Base-by-base conservation (phyloP, 2,329 filamentous ascomycete species). In the Ceratocystis lukuohia region DNA sequence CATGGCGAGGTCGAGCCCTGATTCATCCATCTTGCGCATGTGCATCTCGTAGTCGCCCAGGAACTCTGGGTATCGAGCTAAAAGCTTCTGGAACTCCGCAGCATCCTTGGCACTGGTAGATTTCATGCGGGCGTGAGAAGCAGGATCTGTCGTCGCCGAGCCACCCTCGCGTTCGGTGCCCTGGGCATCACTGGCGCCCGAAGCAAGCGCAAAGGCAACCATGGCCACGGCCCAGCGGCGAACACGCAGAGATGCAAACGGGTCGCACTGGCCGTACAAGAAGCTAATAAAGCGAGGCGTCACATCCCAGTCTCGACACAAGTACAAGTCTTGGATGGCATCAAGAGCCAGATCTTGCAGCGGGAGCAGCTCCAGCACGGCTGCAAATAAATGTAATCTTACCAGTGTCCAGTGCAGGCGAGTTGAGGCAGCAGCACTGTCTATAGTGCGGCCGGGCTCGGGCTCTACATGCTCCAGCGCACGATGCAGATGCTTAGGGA, bases 151-250 rank as follows among this genome's bases (percentile, higher is more conserved):
- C 3, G 69, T 65, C 15, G 61, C 48, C 41, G 30, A 37, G 37
- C 28, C 50, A 45, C 73, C 71, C 65, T 73, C 70, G 46, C 76
- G 73, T 10, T 72, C 65, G 10, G 66, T 44, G 3, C 44, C 62
- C 17, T 59, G 59, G 25, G 62, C 53, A 28, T 65, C 45, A 22
- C 37, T 20, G n/a, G 50, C 50, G 41, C 62, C 45, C 22, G 57
- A 73, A 28, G 76, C 75, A 41, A 83, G 76, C 2, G 78, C 78
- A 77, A 81, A 84, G n/a, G 81, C 81, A 15, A 82, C 77, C 81
- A 84, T 84, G 67, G 82, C 82, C 5, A 84, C 81, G 65, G 81
- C 79, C 82, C 82, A 85, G 69, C 81, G 80, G 61, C 82, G 80
- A 48, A 85, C 75, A 8, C 82, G 78, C 50, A 80, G 77, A 64